Evolutionary conservation across 192 early-diverging fungal genomes (phyloP), one percentile per base, ranked within the genome.

Genomic region (Linnemannia schmuckeri): DNA sequence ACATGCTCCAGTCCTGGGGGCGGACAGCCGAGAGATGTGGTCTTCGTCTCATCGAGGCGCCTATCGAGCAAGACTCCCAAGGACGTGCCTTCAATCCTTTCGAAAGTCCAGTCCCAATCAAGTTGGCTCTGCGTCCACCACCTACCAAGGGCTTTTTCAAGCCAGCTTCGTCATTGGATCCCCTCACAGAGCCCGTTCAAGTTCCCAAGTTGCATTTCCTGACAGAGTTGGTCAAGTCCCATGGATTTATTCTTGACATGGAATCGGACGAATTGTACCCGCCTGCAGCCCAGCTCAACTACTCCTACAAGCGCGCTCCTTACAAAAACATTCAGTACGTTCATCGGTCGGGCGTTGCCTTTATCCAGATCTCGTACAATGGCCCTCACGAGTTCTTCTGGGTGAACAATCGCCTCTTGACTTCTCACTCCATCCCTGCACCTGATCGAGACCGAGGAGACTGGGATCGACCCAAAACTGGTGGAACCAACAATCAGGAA

Each of bases 231-330:
- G 89, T 98, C n/a, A 91, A 94, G 66, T 88, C 90, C 13, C 93
- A 96, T 82, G 94, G 94, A 27, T 99, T 98, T 90, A 92, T 99
- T 30, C 91, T 98, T 22, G 98, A 99, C 85, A 92, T 96, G n/a
- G 98, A 99, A 83, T 94, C 97, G 1, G 98, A 99, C 80, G 63
- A 80, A 38, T 75, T 83, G 38, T 98, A 96, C 77, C 95, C 96
- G 1, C 89, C 90, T 27, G 88, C 90, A 10, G 78, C 92, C 0
- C 90, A 93, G 10, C 74, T 91, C 12, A 93, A 85, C 81, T 92
- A 92, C 75, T 92, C 94, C 1, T 94, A 94, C 86, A 79, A 91
- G 27, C 89, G 93, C 35, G 91, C 93, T 2, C 90, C 90, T 4
- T 96, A 94, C 87, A 91, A 91, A 84, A 91, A 96, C 82, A 95